Evolutionary conservation across 768 basidiomycete species (phyloP).

Genomic region (Hemileccinum impolitum): DNA sequence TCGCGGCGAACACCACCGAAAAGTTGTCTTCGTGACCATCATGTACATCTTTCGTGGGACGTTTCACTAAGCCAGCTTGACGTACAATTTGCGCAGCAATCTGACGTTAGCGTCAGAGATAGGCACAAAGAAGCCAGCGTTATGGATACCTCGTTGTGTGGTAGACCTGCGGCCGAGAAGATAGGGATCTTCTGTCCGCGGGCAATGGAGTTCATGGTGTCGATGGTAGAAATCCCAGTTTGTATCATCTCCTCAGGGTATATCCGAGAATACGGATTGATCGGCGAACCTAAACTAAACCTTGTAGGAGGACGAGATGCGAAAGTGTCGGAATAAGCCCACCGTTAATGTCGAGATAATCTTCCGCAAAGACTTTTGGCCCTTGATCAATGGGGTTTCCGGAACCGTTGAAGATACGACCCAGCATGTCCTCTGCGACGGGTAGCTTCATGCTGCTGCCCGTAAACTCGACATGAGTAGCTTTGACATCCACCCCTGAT

Average conservation of each 20-base stretch:
- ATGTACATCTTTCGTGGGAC: conserved; percentile 95
- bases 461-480: conserved; percentile 96
- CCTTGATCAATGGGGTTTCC: conserved; percentile 98
- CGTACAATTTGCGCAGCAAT: conserved; percentile 99
- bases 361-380: conserved; percentile 98
- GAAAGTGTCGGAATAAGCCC: conserved; percentile 25
- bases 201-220: conserved; percentile 98
- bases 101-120: conserved; percentile 41
- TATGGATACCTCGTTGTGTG: conserved; percentile 85
- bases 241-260: conserved; percentile 99
- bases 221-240: conserved; percentile 98
- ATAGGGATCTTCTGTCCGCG: conserved; percentile 99
- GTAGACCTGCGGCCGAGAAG: conserved; percentile 97
- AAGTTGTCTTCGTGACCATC: conserved; percentile 99
- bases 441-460: conserved; percentile 99
- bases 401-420: conserved; percentile 98
- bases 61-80: conserved; percentile 95
- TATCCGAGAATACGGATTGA: conserved; percentile 97
- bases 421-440: conserved; percentile 98
- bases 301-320: conserved; percentile 11
- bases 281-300: conserved; percentile 75
- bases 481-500: conserved; percentile 93
- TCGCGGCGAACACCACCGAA: conserved; percentile 98
- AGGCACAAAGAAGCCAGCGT: conserved; percentile 20
- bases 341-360: conserved; percentile 99